phyloP scores from a whole-genome alignment of 116 monocot species.

The Dioscorea cayenensis region DNA sequence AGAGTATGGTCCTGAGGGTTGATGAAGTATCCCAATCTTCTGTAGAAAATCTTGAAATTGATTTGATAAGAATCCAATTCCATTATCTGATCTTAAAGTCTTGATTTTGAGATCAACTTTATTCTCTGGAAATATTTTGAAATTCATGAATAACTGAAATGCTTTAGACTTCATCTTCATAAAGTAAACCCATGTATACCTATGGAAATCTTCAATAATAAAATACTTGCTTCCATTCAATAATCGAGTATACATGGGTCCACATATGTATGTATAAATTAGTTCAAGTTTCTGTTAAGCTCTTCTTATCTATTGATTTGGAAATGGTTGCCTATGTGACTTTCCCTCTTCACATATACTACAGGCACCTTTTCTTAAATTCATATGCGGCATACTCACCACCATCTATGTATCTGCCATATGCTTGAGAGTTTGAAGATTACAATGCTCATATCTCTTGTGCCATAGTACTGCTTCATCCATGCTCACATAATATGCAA shows the following conservation, averaged over 20 bases:
- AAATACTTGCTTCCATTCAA: neutral
- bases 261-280: constrained; percentile 1
- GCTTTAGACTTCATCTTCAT: neutral
- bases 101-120: neutral
- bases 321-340: neutral
- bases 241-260: neutral
- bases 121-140: neutral
- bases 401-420: neutral
- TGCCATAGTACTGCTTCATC: neutral
- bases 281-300: neutral
- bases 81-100: constrained; percentile 2
- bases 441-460: neutral
- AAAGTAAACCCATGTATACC: neutral
- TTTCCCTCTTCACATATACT: neutral
- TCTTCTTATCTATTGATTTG: neutral
- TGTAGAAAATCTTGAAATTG: neutral
- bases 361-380: neutral
- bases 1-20: neutral
- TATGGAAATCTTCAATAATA: neutral
- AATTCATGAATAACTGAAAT: neutral
- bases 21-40: neutral
- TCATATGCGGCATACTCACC: neutral
- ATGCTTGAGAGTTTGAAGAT: neutral
- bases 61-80: neutral
- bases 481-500: neutral